These are phyloP conservation scores for Hyaloscypha variabilis DNA, from an alignment of 495 filamentous ascomycete genomes.

Conservation along the genomic window DNA sequence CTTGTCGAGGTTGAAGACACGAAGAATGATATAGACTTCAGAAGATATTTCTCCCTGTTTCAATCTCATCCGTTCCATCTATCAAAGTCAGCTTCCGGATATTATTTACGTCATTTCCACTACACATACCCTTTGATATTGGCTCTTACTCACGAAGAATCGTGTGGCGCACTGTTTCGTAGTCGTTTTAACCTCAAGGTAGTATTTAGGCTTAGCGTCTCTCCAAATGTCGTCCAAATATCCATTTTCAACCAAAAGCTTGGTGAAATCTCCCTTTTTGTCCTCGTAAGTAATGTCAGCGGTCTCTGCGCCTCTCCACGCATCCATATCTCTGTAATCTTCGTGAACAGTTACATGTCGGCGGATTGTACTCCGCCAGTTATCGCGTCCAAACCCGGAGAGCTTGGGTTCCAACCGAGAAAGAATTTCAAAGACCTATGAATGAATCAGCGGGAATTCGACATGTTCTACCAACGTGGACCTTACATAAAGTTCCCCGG, in stretches of 20 bases:
- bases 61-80: conserved; percentile 22
- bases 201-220: conserved; percentile 38
- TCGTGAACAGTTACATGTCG: conserved; percentile 38
- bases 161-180: conserved; percentile 36
- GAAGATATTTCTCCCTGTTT: background rate
- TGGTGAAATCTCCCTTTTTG: conserved; percentile 34
- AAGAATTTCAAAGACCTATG: conserved; percentile 48
- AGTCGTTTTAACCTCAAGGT: conserved; percentile 51
- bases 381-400: conserved; percentile 34
- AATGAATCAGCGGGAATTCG: conserved; percentile 9
- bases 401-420: conserved; percentile 25
- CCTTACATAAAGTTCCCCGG: conserved; percentile 48
- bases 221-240: conserved; percentile 37
- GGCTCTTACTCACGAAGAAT: conserved; percentile 46
- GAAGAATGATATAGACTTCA: conserved; percentile 42
- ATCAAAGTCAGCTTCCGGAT: background rate
- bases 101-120: background rate
- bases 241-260: conserved; percentile 36
- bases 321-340: conserved; percentile 39
- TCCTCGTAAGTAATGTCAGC: conserved; percentile 49
- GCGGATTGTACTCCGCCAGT: conserved; percentile 51
- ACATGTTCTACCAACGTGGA: conserved; percentile 2
- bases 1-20: conserved; percentile 42
- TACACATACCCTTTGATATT: conserved; percentile 39
- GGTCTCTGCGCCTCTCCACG: conserved; percentile 44